Conservation (phyloP, 306 rosid genomes). For the Sindora glabra region DNA sequence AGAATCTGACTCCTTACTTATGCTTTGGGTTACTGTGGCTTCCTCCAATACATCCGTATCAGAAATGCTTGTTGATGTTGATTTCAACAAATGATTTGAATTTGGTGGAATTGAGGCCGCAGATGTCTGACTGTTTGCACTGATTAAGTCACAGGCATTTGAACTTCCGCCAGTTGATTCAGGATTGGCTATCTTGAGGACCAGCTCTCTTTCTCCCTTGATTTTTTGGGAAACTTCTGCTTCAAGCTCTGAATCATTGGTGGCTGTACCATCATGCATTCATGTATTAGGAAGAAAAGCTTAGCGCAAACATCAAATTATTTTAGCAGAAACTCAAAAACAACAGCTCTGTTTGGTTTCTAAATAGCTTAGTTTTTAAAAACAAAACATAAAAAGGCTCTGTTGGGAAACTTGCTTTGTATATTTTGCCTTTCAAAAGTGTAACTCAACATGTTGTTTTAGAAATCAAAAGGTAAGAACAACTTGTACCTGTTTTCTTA, state of each 20-base stretch:
- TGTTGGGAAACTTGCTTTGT: too few relatives aligned
- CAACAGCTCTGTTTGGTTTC: too few relatives aligned
- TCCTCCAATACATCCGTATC: conserved; percentile 18
- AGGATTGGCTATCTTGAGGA: background rate
- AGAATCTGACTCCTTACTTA: conserved; percentile 12
- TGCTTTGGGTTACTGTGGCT: conserved; percentile 2
- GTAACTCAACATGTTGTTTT: too few relatives aligned
- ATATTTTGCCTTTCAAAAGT: too few relatives aligned
- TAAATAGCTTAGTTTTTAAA: too few relatives aligned
- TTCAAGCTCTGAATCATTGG: background rate
- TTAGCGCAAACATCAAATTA: background rate
- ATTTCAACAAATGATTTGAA: conserved; percentile 5
- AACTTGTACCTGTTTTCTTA: too few relatives aligned
- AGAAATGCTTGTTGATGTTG: conserved; percentile 12
- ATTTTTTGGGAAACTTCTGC: background rate
- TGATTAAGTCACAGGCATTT: background rate
- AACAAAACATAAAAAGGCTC: too few relatives aligned
- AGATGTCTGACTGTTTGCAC: background rate
- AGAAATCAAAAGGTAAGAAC: too few relatives aligned
- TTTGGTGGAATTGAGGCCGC: background rate
- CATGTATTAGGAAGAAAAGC: background rate
- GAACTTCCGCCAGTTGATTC: background rate
- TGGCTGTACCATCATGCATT: background rate
- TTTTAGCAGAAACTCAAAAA: too few relatives aligned
- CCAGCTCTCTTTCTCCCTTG: background rate